Percentiles rank a stretch among this genome's conserved stretches.
Conservation (phyloP, 2,329 filamentous ascomycete species). For the Xylaria sp. region DNA sequence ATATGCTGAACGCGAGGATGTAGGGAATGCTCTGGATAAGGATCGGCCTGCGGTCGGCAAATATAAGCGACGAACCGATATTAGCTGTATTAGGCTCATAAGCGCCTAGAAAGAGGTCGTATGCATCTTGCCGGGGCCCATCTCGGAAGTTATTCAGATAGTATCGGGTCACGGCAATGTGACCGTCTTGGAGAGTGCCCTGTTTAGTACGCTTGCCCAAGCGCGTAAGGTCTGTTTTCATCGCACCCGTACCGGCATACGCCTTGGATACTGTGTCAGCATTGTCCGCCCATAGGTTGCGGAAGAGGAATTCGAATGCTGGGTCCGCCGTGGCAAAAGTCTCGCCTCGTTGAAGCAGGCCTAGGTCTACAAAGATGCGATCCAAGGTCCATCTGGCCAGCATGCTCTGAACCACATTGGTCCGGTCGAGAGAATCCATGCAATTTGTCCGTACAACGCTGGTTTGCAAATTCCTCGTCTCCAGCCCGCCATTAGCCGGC, state of each 20-base stretch:
- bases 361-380: conserved; percentile 86
- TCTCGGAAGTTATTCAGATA: conserved; percentile 94
- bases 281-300: conserved; percentile 98
- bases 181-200: conserved; percentile 86
- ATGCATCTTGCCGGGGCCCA: conserved; percentile 93
- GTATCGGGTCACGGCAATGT: conserved; percentile 89
- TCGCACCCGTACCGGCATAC: conserved; percentile 94
- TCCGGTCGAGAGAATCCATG: conserved; percentile 98
- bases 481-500: conserved; percentile 80
- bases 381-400: conserved; percentile 89
- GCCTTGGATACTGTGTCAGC: conserved; percentile 92
- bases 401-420: conserved; percentile 98
- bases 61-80: conserved; percentile 78
- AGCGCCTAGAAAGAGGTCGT: conserved; percentile 90
- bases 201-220: conserved; percentile 87
- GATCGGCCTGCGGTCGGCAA: conserved; percentile 85
- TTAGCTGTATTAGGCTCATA: conserved; percentile 81
- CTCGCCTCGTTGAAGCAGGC: conserved; percentile 79
- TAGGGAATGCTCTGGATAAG: conserved; percentile 96
- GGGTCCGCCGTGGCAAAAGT: conserved; percentile 80
- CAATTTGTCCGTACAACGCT: conserved; percentile 97
- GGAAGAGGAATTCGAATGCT: conserved; percentile 89
- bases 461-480: conserved; percentile 83
- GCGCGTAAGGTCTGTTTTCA: conserved; percentile 99
- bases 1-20: conserved; percentile 84